Base-by-base conservation (phyloP, 495 filamentous ascomycete species). In the Parmelia sp. region DNA sequence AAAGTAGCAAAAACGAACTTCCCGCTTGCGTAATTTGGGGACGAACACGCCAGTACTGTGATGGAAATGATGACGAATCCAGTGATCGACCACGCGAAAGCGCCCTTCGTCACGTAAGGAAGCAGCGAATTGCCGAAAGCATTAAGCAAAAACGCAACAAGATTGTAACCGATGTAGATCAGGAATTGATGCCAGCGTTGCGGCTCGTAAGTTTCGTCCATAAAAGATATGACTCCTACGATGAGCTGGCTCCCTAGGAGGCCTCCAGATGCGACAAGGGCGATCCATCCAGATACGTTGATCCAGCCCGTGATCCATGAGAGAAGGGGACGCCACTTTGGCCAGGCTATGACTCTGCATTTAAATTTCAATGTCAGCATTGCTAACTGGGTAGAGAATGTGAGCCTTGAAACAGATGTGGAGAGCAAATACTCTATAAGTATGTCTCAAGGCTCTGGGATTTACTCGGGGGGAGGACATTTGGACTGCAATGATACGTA, bases 291-390 rank as follows among this genome's bases (percentile, higher is more conserved):
- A 37, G 84, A 83, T 36, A 86, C 83, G 71, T 88, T 90, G 63
- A 90, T 84, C 88, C 88, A 91, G 14, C 88, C 88, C 0, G 86
- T 89, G 37, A 86, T 83, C 83, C 85, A 91, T 15, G 82, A 85
- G 9, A 90, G 74, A 27, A 85, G 72, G 1, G 84, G 83, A 55
- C 84, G 83, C 81, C 81, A 89, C 56, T 71, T 75, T 55, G 51
- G 51, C 51, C 51, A 55, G 51, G 51, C 51, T 0, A 55, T 55
- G 0, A 55, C 51, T 21, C 51, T 55, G 19, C 3, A 14, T 27
- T 10, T 1, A 55, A 8, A 33, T 31, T 5, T 33, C 5, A 3
- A 17, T 8, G 29, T 55, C 29, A 33, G 51, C 7, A 31, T 15
- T 53, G 29, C 15, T 11, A 27, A 51, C 10, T 49, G 10, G 14